Evolutionary conservation across 2,329 filamentous ascomycete genomes (phyloP), one percentile per base, ranked within the genome.

Genomic region (Trichoderma breve): DNA sequence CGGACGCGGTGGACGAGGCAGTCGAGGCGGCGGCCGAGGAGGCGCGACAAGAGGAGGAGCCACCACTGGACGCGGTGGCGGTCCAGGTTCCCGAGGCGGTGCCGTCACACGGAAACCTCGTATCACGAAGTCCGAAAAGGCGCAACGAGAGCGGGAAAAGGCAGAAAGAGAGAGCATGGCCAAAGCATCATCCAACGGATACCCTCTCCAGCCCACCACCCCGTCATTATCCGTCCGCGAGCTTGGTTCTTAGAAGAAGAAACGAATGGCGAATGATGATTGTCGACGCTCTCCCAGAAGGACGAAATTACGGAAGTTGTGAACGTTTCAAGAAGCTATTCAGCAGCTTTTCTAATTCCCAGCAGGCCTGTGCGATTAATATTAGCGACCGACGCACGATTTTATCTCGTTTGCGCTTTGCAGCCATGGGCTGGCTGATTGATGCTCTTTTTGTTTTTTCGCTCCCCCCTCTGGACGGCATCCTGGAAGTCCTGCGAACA

Each of bases 71-170:
- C 83, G 84, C 63, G 84, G 82, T 26, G 85, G 85, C 39, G 86
- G 86, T 6, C 90, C 91, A 11, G 91, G 92, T n/a, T 93, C 93
- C 43, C 88, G 93, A 55, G 93, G 93, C 66, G 92, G 93, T 58
- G 86, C 88, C 12, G 90, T 91, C 1, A 89, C 91, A 24, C 88
- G 94, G 76, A 97, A 97, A 81, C 93, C 94, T 66, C 91, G 95
- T 55, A 91, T 94, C 75, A 96, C 92, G 51, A 97, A 97, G 80
- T 92, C 93, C 47, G 92, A 95, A 79, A 93, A 93, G 77, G 91
- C 92, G 73, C 89, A 91, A 78, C 90, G 93, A 81, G 93, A 97
- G 77, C 88, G 89, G 58, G 93, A 97, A 80, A 96, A 96, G 83
- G 86, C 90, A 7, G 92, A 94, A 74, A 87, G 92, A 55, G 92